phyloP scores from a whole-genome alignment of 2,329 filamentous ascomycete species.

The Ophiocordyceps australis region DNA sequence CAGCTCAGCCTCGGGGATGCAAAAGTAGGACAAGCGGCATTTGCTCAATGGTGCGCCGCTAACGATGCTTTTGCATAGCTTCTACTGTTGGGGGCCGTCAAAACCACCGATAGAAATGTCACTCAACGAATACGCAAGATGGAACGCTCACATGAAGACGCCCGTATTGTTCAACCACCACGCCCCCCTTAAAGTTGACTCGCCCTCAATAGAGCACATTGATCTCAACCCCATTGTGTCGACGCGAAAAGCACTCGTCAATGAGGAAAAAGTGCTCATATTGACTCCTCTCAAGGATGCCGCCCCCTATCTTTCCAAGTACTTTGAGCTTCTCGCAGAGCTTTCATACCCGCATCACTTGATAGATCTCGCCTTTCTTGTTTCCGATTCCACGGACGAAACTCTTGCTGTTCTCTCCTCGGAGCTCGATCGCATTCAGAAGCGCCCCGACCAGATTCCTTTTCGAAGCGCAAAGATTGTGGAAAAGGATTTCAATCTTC shows the following conservation, averaged over 20 bases:
- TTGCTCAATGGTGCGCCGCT: too few species aligned
- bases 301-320: slow-evolving; percentile 61
- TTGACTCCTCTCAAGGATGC: slow-evolving; percentile 89
- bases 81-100: slow-evolving; percentile 90
- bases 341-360: slow-evolving; percentile 88
- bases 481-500: slow-evolving; percentile 75
- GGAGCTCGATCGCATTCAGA: slow-evolving; percentile 79
- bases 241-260: slow-evolving; percentile 57
- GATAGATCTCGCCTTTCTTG: slow-evolving; percentile 88
- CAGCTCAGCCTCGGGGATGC: slow-evolving; percentile 68
- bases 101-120: slow-evolving; percentile 96
- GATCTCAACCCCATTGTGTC: slow-evolving; percentile 76
- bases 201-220: slow-evolving; percentile 57
- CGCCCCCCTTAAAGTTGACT: slow-evolving; percentile 69
- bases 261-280: slow-evolving; percentile 77
- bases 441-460: slow-evolving; percentile 57
- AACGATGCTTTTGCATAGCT: too few species aligned
- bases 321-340: slow-evolving; percentile 82
- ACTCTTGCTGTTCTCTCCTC: slow-evolving; percentile 72
- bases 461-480: slow-evolving; percentile 77
- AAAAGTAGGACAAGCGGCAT: slow-evolving; percentile 46
- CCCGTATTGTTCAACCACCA: slow-evolving; percentile 96
- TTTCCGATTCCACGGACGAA: slow-evolving; percentile 82
- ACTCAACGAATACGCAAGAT: slow-evolving; percentile 74
- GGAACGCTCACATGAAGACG: slow-evolving; percentile 77